Percentiles rank a stretch among this genome's conserved stretches.
These are phyloP conservation scores for Botrytis byssoidea DNA, from an alignment of 2,329 filamentous ascomycete genomes.

Conservation along the genomic window DNA sequence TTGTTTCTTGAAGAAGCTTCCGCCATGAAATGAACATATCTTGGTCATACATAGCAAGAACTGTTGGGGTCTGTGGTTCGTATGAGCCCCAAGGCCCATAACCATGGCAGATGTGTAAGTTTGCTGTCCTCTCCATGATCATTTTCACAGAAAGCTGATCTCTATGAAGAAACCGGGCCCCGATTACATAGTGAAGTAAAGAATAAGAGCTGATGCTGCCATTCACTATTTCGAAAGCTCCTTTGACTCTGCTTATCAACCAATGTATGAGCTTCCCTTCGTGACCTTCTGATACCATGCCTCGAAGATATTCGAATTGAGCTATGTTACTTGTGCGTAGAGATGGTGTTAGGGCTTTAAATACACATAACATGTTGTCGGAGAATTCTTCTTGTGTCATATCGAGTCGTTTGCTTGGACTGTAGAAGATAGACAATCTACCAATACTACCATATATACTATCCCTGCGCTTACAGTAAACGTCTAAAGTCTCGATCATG, in stretches of 20 bases:
- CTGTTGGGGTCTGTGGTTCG: background rate
- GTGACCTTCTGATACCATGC: background rate
- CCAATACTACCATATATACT: background rate
- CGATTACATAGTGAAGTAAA: background rate
- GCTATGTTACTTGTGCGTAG: background rate
- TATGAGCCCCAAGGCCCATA: background rate
- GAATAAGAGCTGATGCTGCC: background rate
- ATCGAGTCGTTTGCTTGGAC: background rate
- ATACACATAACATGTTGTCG: background rate
- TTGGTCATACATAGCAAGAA: slow-evolving; percentile 11
- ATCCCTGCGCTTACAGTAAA: background rate
- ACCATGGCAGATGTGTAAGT: background rate
- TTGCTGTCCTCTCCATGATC: slow-evolving; percentile 2
- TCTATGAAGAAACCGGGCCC: background rate
- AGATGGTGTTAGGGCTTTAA: background rate
- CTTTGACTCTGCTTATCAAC: background rate
- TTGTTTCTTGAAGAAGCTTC: background rate
- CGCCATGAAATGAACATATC: background rate
- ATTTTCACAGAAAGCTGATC: background rate
- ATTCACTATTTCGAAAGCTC: background rate
- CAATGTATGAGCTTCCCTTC: slow-evolving; percentile 5
- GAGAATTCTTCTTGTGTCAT: slow-evolving; percentile 1
- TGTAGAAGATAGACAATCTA: background rate
- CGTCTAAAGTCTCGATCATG: background rate
- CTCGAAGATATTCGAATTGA: background rate